A percentile compares a stretch with the other conserved stretches of the same genome.
These are phyloP conservation scores for Achlya hypogyna DNA, from an alignment of 352 stramenopile genomes.

Conservation along the genomic window DNA sequence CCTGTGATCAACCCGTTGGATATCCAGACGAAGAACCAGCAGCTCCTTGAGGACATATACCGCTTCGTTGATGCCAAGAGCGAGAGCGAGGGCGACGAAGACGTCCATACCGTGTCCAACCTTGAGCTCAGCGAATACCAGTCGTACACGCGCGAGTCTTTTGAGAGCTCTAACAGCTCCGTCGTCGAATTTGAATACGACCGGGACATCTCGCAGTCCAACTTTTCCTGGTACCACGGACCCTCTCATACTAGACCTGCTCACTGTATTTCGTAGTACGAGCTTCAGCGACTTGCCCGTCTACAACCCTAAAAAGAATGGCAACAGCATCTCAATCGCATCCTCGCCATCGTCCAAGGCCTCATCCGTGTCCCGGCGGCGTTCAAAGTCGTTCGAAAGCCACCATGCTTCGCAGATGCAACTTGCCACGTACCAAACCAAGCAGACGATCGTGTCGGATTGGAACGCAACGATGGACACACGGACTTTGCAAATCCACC, in stretches of 20 bases:
- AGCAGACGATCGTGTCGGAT: not conserved
- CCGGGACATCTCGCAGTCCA: not conserved
- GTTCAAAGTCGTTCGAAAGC: not conserved
- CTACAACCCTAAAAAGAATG: not conserved
- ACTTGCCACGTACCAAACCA: not conserved
- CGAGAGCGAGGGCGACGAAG: not conserved
- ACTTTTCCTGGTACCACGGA: not conserved
- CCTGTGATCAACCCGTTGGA: not conserved
- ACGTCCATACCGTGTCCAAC: not conserved
- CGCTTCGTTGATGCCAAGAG: slow-evolving; percentile 18
- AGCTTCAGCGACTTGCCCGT: slow-evolving; percentile 18
- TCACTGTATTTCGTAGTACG: not conserved
- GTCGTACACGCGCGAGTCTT: slow-evolving; percentile 4
- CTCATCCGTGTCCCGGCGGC: not conserved
- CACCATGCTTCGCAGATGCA: not conserved
- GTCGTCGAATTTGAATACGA: slow-evolving; percentile 3
- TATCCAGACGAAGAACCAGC: slow-evolving; percentile 10
- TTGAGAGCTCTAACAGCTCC: not conserved
- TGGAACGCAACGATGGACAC: not conserved
- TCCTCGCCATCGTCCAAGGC: not conserved
- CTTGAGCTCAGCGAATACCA: not conserved
- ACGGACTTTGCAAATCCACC: not conserved
- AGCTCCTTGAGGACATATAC: slow-evolving; percentile 17
- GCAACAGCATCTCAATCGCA: not conserved
- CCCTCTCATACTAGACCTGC: not conserved